These are phyloP conservation scores for Pseudogymnoascus sp. DNA, from an alignment of 2,329 filamentous ascomycete species.

Conservation along the genomic window DNA sequence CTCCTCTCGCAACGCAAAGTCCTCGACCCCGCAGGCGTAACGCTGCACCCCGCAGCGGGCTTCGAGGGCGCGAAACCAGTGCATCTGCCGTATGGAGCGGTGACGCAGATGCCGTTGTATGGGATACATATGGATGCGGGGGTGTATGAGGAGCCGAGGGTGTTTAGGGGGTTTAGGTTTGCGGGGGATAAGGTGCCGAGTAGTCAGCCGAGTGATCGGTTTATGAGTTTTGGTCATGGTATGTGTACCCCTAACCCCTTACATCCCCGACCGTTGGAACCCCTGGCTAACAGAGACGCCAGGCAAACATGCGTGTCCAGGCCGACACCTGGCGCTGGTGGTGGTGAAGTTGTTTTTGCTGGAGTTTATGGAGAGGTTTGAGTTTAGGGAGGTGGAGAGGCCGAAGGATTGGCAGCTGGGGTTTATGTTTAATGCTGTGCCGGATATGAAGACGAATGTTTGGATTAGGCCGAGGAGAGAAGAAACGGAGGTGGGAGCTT, in stretches of 20 bases:
- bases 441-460: neutral
- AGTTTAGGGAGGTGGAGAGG: neutral
- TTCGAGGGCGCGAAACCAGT: neutral
- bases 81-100: neutral
- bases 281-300: neutral
- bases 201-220: slow-evolving; percentile 5
- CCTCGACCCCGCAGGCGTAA: neutral
- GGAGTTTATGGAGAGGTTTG: neutral
- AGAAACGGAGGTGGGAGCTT: neutral
- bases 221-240: slow-evolving; percentile 8
- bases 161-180: neutral
- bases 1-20: neutral
- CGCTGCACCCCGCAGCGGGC: neutral
- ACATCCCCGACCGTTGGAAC: no score
- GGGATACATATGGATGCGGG: neutral
- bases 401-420: neutral
- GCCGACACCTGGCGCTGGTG: neutral
- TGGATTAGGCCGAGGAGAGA: neutral
- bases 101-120: neutral
- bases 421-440: neutral
- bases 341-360: neutral
- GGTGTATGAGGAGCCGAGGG: neutral
- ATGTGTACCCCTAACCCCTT: neutral
- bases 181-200: neutral
- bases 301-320: neutral